Conservation (phyloP, 2,329 filamentous ascomycete genomes). For the Fusarium solani-melongenae region DNA sequence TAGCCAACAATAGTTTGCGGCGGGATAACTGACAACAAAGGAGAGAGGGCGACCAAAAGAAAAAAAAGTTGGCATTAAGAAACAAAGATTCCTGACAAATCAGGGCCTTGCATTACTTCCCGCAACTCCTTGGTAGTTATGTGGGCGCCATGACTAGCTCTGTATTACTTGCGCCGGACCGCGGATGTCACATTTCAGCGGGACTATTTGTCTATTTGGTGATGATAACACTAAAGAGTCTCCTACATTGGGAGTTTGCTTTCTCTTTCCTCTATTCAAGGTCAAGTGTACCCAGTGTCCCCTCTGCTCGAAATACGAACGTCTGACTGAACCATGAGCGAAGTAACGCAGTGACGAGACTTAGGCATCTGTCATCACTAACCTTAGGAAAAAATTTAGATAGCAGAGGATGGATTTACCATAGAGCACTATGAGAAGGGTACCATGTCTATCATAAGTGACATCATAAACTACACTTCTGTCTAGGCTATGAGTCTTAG, state of each 20-base stretch:
- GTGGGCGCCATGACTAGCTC: no score
- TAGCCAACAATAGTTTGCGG: no score
- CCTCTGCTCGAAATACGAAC: no score
- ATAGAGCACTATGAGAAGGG: neutral
- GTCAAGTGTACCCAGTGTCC: neutral
- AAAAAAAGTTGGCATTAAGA: no score
- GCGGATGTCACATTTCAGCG: neutral
- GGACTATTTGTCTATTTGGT: neutral
- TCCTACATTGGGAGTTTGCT: neutral
- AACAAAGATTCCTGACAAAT: no score
- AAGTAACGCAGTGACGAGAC: neutral
- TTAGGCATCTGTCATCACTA: neutral
- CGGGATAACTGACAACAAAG: no score
- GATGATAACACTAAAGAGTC: neutral
- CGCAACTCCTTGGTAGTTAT: no score
- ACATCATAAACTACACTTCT: neutral
- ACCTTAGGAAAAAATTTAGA: neutral
- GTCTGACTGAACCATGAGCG: neutral
- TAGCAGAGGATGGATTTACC: neutral
- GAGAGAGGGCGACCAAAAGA: no score
- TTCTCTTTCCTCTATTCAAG: neutral
- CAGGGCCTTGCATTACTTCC: no score
- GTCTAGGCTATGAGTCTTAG: neutral
- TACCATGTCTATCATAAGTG: neutral
- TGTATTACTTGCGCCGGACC: no score